phyloP scores from a whole-genome alignment of 306 rosid species.

The Sicyos edulis region DNA sequence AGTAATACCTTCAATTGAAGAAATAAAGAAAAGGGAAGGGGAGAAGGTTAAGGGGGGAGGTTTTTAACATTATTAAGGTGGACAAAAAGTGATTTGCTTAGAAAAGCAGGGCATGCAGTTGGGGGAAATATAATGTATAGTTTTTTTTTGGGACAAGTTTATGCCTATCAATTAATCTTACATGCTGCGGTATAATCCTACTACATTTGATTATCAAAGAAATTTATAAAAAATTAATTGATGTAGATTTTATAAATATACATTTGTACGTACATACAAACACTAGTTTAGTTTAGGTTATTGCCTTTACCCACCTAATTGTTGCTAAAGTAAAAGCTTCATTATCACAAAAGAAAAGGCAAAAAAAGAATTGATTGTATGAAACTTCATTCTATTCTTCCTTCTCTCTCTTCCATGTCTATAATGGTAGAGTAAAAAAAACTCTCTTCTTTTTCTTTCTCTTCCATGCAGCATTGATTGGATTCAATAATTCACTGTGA shows the following conservation, averaged over 20 bases:
- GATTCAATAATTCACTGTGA: not conserved
- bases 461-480: constrained; percentile 8
- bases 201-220: no score
- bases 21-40: no score
- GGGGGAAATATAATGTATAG: no score
- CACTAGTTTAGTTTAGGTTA: not conserved
- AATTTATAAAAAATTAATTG: no score
- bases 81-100: constrained; percentile 10
- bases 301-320: constrained; percentile 15
- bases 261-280: not conserved
- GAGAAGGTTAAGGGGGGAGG: not conserved
- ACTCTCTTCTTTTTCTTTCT: not conserved
- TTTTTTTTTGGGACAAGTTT: no score
- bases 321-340: constrained; percentile 19
- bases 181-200: no score
- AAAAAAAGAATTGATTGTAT: not conserved
- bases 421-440: not conserved
- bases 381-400: not conserved
- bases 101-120: not conserved
- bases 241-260: no score
- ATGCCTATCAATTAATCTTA: no score
- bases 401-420: not conserved
- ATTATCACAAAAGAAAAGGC: constrained; percentile 1
- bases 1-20: constrained; percentile 3
- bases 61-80: not conserved